Percentiles rank a stretch among this genome's conserved stretches.
Conservation (phyloP, 371 early-diverging fungal genomes). For the Rhizopus stolonifer region DNA sequence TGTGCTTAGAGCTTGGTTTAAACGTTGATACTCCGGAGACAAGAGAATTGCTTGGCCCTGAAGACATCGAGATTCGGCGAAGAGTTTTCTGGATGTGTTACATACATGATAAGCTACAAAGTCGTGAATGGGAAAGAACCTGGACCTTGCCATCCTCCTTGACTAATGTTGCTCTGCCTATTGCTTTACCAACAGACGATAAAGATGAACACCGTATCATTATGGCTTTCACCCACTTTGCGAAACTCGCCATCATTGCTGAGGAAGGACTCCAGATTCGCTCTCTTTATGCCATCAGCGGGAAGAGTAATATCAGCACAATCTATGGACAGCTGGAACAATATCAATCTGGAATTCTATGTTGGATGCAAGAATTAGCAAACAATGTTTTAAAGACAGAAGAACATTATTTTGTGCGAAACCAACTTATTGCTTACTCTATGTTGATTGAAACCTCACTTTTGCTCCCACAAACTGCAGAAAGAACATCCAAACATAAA, state of each 20-base stretch:
- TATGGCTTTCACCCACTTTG: constrained; percentile 4
- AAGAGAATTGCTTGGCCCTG: constrained; percentile 1
- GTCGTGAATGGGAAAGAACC: constrained; percentile 34
- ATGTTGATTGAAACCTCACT: constrained; percentile 8
- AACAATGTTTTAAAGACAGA: constrained; percentile 1
- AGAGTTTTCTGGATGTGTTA: constrained; percentile 35
- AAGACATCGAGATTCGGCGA: constrained; percentile 20
- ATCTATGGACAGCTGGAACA: background rate
- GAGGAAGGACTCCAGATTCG: constrained; percentile 24
- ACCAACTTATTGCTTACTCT: constrained; percentile 4
- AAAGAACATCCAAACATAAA: constrained; percentile 4
- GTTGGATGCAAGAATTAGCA: constrained; percentile 6
- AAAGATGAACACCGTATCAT: constrained; percentile 14
- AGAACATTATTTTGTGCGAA: background rate
- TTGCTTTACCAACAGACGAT: constrained; percentile 17
- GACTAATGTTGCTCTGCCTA: constrained; percentile 12
- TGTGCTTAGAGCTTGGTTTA: constrained; percentile 31
- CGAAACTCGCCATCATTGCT: constrained; percentile 8
- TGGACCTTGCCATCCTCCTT: constrained; percentile 23
- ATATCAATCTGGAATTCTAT: constrained; percentile 2
- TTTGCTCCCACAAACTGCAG: constrained; percentile 8
- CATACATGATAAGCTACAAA: constrained; percentile 34
- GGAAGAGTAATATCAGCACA: background rate
- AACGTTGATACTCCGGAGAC: constrained; percentile 16
- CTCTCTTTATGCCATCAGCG: background rate